Percentiles rank a stretch among this genome's conserved stretches.
Conservation (phyloP, 2,329 filamentous ascomycete species). For the Cladophialophora psammophila region DNA sequence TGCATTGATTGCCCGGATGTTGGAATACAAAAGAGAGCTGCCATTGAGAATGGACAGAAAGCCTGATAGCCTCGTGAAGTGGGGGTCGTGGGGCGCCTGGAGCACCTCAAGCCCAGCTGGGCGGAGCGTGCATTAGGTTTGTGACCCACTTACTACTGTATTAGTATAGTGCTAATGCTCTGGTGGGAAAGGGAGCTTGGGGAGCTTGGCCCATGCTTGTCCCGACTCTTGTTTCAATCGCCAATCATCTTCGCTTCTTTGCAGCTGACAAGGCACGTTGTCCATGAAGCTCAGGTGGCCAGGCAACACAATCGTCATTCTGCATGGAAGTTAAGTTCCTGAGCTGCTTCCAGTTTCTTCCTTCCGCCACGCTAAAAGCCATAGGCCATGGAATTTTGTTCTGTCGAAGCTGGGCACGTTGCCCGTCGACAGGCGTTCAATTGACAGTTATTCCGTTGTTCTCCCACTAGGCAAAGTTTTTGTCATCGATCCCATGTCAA, state of each 20-base stretch:
- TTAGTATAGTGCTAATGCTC: neutral
- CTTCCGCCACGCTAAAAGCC: conserved; percentile 11
- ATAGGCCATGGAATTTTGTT: conserved; percentile 8
- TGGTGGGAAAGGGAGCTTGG: neutral
- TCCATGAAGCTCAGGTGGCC: neutral
- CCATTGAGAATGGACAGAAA: neutral
- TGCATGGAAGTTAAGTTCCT: conserved; percentile 11
- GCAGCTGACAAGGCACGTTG: conserved; percentile 13
- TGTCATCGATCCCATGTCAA: neutral
- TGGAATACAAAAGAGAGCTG: conserved; percentile 2
- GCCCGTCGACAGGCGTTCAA: conserved; percentile 17
- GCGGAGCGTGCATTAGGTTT: conserved; percentile 8
- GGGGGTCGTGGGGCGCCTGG: neutral
- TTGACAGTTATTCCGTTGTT: neutral
- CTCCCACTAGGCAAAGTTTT: neutral
- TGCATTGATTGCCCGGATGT: neutral
- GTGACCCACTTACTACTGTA: neutral
- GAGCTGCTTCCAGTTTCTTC: conserved; percentile 12
- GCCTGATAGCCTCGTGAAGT: conserved; percentile 7
- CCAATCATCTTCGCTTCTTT: conserved; percentile 17
- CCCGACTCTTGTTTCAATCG: neutral
- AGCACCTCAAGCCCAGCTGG: neutral
- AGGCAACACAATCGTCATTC: conserved; percentile 12
- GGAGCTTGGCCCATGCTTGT: conserved; percentile 20
- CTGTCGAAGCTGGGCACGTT: conserved; percentile 18